Percentiles rank a stretch among this genome's conserved stretches.
Evolutionary conservation across 2,329 filamentous ascomycete genomes (phyloP).

Genomic region (Cadophora sp.): DNA sequence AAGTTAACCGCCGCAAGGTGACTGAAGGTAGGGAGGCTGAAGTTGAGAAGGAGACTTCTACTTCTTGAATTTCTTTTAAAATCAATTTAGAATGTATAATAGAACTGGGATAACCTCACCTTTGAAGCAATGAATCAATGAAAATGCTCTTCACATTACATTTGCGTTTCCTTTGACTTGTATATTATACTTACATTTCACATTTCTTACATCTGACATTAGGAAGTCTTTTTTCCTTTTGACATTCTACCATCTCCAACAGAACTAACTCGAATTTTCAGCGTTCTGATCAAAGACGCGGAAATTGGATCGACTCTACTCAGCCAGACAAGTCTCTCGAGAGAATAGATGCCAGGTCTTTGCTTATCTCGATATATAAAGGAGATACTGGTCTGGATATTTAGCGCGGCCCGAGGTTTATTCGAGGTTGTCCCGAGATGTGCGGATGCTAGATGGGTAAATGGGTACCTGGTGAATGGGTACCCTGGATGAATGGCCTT

Average conservation of each 20-base stretch:
- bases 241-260: no score
- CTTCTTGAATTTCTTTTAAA: no score
- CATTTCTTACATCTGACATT: no score
- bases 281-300: no score
- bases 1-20: background rate
- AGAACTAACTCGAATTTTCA: no score
- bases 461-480: background rate
- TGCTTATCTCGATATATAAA: background rate
- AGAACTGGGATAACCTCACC: background rate
- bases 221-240: no score
- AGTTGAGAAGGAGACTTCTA: background rate
- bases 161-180: no score
- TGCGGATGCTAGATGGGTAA: background rate
- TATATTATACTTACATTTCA: background rate
- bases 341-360: background rate
- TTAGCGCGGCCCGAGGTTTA: background rate
- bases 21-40: background rate
- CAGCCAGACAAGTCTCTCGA: background rate
- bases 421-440: background rate
- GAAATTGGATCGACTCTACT: background rate
- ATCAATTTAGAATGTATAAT: no score
- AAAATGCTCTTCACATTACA: background rate
- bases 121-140: background rate
- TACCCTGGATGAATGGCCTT: no score
- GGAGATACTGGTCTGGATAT: background rate